Evolutionary conservation across 306 rosid species (phyloP).

Genomic region (Gastrolobium villosum): DNA sequence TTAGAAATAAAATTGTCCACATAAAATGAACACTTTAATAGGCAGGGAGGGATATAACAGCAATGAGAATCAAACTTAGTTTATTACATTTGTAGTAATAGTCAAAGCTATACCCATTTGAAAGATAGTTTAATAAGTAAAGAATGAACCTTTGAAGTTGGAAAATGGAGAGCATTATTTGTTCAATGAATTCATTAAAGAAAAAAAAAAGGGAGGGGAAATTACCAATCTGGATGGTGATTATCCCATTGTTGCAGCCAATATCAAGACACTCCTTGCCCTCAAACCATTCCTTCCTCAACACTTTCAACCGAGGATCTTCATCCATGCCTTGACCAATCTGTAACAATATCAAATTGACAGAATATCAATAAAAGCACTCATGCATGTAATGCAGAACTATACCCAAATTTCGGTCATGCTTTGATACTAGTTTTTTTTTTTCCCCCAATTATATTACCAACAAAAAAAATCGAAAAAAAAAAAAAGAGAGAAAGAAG

Average conservation of each 20-base stretch:
- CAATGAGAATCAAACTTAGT: constrained; percentile 5
- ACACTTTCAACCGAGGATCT: constrained; percentile 84
- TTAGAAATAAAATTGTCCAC: background rate
- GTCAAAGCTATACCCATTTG: background rate
- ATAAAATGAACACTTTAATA: background rate
- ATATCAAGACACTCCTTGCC: constrained; percentile 90
- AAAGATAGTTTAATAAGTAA: background rate
- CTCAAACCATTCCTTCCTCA: constrained; percentile 88
- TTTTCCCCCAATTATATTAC: no score
- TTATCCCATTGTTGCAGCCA: constrained; percentile 83
- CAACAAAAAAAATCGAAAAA: no score
- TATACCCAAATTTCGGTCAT: background rate
- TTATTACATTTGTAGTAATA: background rate
- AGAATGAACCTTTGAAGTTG: background rate
- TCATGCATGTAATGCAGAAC: background rate
- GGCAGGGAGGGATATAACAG: background rate
- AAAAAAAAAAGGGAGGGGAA: background rate
- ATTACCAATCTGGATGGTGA: constrained; percentile 87
- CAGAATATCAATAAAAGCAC: background rate
- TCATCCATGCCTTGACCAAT: constrained; percentile 68
- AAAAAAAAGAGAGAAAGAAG: background rate
- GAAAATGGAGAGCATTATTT: constrained; percentile 3
- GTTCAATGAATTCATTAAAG: background rate
- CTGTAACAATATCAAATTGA: constrained; percentile 51
- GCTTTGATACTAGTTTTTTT: background rate